Evolutionary conservation across 2,329 filamentous ascomycete genomes (phyloP).

Genomic region (Stylonectria norvegica): DNA sequence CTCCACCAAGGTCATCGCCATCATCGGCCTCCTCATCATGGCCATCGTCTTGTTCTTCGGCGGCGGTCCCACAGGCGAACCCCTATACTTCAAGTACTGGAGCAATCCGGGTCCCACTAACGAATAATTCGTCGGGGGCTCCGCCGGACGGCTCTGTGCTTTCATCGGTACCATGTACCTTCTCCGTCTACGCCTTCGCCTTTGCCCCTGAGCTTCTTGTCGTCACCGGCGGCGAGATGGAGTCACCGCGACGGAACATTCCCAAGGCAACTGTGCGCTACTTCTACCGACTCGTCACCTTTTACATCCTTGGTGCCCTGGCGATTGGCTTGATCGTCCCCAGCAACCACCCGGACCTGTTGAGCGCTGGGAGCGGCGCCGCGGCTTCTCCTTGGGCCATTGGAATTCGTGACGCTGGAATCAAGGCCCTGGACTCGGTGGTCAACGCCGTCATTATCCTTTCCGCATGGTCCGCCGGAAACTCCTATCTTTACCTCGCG

Average conservation of each 20-base stretch:
- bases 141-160: constrained; percentile 39
- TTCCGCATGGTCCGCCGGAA: constrained; percentile 55
- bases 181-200: too few species aligned
- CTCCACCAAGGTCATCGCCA: constrained; percentile 47
- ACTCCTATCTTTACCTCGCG: constrained; percentile 50
- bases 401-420: constrained; percentile 44
- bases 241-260: constrained; percentile 32
- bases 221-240: constrained; percentile 36
- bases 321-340: constrained; percentile 6
- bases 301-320: constrained; percentile 10
- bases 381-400: constrained; percentile 56
- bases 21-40: constrained; percentile 47
- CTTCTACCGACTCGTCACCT: constrained; percentile 11
- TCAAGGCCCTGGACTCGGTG: constrained; percentile 42
- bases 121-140: constrained; percentile 37
- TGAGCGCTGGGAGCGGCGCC: constrained; percentile 7
- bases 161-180: too few species aligned
- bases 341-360: constrained; percentile 3
- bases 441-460: constrained; percentile 55
- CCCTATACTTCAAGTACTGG: constrained; percentile 47
- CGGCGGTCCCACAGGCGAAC: constrained; percentile 39
- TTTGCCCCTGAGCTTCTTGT: constrained; percentile 23
- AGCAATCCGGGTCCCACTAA: constrained; percentile 33
- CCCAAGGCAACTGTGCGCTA: constrained; percentile 9
- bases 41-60: constrained; percentile 49